Evolutionary conservation across 805 yeast genomes (phyloP).

Genomic region (Yamadazyma sp.): DNA sequence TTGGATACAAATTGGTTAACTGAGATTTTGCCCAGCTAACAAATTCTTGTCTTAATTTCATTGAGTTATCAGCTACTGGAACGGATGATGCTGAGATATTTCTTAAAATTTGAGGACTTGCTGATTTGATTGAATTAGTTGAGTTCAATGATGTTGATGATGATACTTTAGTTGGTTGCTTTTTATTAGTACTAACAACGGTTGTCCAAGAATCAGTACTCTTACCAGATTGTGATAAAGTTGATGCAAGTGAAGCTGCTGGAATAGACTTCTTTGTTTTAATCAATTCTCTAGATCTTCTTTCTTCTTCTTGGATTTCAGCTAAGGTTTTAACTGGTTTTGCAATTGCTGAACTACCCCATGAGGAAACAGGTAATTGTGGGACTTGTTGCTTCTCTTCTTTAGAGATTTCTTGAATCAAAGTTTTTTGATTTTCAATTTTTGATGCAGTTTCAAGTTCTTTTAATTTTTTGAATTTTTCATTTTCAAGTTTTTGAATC

Average conservation of each 20-base stretch:
- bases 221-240: constrained; percentile 15
- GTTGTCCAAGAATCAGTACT: constrained; percentile 38
- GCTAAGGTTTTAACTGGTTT: constrained; percentile 49
- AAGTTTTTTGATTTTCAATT: constrained; percentile 23
- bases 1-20: constrained; percentile 63
- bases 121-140: constrained; percentile 19
- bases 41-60: constrained; percentile 50
- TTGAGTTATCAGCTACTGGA: constrained; percentile 17
- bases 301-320: constrained; percentile 65
- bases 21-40: constrained; percentile 70
- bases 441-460: constrained; percentile 33
- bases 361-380: constrained; percentile 42
- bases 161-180: constrained; percentile 1
- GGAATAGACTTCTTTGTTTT: not conserved
- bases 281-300: constrained; percentile 33
- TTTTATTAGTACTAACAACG: constrained; percentile 18
- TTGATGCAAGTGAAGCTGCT: constrained; percentile 9
- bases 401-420: constrained; percentile 11
- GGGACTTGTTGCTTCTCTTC: constrained; percentile 20
- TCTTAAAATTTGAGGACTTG: constrained; percentile 35
- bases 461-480: constrained; percentile 36
- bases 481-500: constrained; percentile 51
- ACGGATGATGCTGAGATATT: constrained; percentile 31
- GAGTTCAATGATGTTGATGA: constrained; percentile 9
- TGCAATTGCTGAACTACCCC: constrained; percentile 33